Evolutionary conservation across 805 yeast genomes (phyloP), one percentile per base, ranked within the genome.

Genomic region (Yarrowia bubula): DNA sequence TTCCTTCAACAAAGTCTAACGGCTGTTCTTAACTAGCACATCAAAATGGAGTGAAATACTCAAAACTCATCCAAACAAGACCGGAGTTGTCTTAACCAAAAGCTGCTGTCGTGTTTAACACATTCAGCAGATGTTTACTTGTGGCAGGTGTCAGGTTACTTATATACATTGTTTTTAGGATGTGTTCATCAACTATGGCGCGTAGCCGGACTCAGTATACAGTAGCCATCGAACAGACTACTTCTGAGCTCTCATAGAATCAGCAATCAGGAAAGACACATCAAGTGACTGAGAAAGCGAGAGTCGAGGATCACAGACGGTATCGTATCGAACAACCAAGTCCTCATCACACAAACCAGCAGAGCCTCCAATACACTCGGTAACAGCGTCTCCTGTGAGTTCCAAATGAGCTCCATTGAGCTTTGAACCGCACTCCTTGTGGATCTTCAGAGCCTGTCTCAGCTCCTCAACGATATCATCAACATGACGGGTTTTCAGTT

Each of bases 321-420:
- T 78, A 46, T 78, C 78, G 68, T 78, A 78, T 38, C 79, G 73
- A 33, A 78, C 68, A 9, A 71, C 73, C 50, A 77, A 70, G 60
- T 77, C 78, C 68, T 76, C 78, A 51, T 77, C 78, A 41, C 69
- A 76, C 31, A 77, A 69, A 42, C 69, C 69, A 66, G 75, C 76
- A 17, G 79, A 75, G 8, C 80, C 80, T 41, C 81, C 81, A 65
- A 78, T 75, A 66, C 81, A 78, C 69, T 78, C 81, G 4, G 81
- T 78, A 22, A 78, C 81, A 7, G 77, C 74, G 55, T 78, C 81
- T 7, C 81, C 81, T 6, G 81, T 78, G 37, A 78, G 72, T 67
- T 78, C 81, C 31, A 78, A 69, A 65, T 78, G 81, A 11, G 79
- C 74, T 1, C 81, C 81, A 47, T 78, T 76, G 37, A 78, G 74